Conservation (phyloP, 805 yeast species). For the Candida loeiensis region DNA sequence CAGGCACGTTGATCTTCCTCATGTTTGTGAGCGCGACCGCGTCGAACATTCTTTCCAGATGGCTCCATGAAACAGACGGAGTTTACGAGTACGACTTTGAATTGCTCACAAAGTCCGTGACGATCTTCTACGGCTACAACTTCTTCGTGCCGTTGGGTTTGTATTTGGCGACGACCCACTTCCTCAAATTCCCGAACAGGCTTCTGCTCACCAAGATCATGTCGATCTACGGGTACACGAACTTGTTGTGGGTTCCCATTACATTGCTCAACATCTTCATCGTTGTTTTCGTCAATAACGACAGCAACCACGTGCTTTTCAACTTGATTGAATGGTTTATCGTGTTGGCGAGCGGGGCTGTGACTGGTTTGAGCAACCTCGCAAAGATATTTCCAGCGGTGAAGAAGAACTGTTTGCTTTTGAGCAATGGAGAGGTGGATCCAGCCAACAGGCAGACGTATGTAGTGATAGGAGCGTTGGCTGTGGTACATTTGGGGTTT, state of each 20-base stretch:
- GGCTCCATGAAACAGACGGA: conserved; percentile 38
- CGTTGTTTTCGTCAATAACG: conserved; percentile 44
- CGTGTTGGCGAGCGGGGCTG: conserved; percentile 54
- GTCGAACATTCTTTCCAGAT: conserved; percentile 58
- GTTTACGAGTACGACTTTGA: conserved; percentile 58
- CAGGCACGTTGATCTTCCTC: conserved; percentile 72
- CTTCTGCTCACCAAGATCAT: conserved; percentile 58
- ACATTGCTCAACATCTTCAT: conserved; percentile 58
- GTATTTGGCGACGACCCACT: conserved; percentile 50
- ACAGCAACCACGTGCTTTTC: conserved; percentile 33
- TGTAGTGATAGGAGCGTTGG: conserved; percentile 39
- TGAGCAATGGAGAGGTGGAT: conserved; percentile 25
- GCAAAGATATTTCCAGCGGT: conserved; percentile 43
- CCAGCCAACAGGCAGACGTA: conserved; percentile 32
- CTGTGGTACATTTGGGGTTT: conserved; percentile 51
- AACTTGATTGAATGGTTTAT: conserved; percentile 61
- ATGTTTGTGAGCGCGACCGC: conserved; percentile 75
- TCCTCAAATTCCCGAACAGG: conserved; percentile 47
- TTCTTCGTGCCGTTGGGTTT: conserved; percentile 57
- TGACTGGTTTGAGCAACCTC: conserved; percentile 57
- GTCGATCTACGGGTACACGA: conserved; percentile 82
- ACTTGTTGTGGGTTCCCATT: conserved; percentile 81
- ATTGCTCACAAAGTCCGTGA: conserved; percentile 63
- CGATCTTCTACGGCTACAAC: conserved; percentile 74
- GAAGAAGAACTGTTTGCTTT: conserved; percentile 31